A percentile compares a stretch with the other conserved stretches of the same genome.
Evolutionary conservation across 2,329 filamentous ascomycete genomes (phyloP).

Genomic region (Fusarium sp.): DNA sequence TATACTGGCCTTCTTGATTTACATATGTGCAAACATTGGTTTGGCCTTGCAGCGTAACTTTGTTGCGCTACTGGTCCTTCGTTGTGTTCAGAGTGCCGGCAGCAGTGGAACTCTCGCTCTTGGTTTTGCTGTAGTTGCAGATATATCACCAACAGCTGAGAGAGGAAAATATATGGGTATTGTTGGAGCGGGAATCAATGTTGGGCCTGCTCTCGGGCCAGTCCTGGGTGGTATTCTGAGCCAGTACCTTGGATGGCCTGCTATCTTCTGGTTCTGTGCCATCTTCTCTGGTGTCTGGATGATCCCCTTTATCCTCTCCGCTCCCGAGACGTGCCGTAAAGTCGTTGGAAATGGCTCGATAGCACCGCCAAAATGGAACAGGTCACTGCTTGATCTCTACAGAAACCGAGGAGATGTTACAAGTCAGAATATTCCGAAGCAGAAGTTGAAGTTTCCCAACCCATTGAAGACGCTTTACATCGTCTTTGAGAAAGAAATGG

Average conservation of each 20-base stretch:
- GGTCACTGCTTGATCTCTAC: slow-evolving; percentile 62
- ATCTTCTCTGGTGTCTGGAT: slow-evolving; percentile 63
- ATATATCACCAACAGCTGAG: slow-evolving; percentile 74
- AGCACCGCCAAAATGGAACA: slow-evolving; percentile 66
- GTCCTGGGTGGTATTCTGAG: slow-evolving; percentile 71
- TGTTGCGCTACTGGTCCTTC: slow-evolving; percentile 66
- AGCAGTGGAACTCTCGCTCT: slow-evolving; percentile 77
- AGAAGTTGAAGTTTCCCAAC: slow-evolving; percentile 63
- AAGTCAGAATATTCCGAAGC: slow-evolving; percentile 47
- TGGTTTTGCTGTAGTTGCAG: slow-evolving; percentile 75
- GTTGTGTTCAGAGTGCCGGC: slow-evolving; percentile 70
- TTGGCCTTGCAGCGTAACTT: slow-evolving; percentile 67
- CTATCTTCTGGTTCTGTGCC: slow-evolving; percentile 75
- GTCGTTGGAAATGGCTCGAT: slow-evolving; percentile 72
- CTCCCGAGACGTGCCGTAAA: slow-evolving; percentile 68
- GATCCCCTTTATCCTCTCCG: slow-evolving; percentile 62
- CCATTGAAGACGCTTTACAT: slow-evolving; percentile 64
- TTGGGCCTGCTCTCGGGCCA: slow-evolving; percentile 65
- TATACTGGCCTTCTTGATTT: slow-evolving; percentile 65
- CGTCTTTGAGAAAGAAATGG: slow-evolving; percentile 66
- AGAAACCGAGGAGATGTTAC: slow-evolving; percentile 49
- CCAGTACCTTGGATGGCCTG: slow-evolving; percentile 72
- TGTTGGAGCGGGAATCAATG: slow-evolving; percentile 66
- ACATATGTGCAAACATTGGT: slow-evolving; percentile 67
- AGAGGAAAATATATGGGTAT: slow-evolving; percentile 78